Percentiles rank a stretch among this genome's conserved stretches.
phyloP scores from a whole-genome alignment of 257 asterid genomes.

The Solanum virginianum region DNA sequence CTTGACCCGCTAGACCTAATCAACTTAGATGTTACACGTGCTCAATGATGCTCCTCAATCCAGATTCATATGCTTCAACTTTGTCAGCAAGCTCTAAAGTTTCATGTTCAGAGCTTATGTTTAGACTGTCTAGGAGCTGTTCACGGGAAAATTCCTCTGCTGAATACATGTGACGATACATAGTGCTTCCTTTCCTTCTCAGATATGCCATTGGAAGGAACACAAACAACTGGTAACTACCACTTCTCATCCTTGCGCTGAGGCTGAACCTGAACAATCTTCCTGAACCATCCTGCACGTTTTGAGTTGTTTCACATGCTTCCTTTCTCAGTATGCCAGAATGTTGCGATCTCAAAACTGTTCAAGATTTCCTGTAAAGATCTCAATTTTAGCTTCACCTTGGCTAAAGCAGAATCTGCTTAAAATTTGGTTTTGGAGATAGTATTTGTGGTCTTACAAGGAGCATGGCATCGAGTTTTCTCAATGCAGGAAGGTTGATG shows the following conservation, averaged over 20 bases:
- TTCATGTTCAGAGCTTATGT: conserved; percentile 61
- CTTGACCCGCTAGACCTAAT: too few relatives aligned
- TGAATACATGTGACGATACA: conserved; percentile 52
- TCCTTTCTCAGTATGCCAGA: conserved; percentile 88
- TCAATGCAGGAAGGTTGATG: conserved; percentile 70
- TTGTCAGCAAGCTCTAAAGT: conserved; percentile 83
- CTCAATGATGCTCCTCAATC: too few relatives aligned
- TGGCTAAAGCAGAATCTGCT: not conserved
- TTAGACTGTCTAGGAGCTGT: conserved; percentile 44
- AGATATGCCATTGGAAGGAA: conserved; percentile 49
- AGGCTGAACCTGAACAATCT: conserved; percentile 30
- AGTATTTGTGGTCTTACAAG: conserved; percentile 35
- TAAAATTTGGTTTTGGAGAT: not conserved
- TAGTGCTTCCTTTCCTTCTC: conserved; percentile 44
- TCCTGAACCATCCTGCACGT: conserved; percentile 65
- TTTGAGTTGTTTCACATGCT: conserved; percentile 48
- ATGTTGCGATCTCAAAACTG: conserved; percentile 60
- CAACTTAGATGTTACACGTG: too few relatives aligned
- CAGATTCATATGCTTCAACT: conserved; percentile 35
- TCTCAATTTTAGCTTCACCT: not conserved
- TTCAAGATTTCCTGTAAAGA: conserved; percentile 54
- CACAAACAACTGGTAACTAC: conserved; percentile 88
- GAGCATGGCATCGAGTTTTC: conserved; percentile 68
- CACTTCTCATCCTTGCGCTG: conserved; percentile 70
- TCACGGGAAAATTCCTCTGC: conserved; percentile 57